phyloP scores from a whole-genome alignment of 805 yeast genomes.

The Jamesozyma spencerorum region DNA sequence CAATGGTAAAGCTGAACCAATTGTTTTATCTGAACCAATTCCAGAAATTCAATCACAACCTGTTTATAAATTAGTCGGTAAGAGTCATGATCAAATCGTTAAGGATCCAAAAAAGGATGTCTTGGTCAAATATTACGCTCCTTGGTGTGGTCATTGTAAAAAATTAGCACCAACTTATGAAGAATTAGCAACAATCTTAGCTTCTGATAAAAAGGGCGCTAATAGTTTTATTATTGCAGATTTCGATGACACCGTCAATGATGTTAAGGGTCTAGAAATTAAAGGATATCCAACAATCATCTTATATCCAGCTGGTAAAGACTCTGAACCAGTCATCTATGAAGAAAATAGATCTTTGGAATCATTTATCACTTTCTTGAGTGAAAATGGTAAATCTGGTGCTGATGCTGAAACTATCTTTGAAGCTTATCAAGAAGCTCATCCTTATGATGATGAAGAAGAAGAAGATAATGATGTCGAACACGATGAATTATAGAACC shows the following conservation, averaged over 20 bases:
- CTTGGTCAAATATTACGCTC: constrained; percentile 87
- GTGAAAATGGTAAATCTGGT: constrained; percentile 52
- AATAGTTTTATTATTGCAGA: constrained; percentile 67
- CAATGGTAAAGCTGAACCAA: constrained; percentile 59
- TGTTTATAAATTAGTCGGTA: constrained; percentile 71
- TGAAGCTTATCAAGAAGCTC: constrained; percentile 15
- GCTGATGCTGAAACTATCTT: constrained; percentile 44
- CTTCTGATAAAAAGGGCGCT: constrained; percentile 38
- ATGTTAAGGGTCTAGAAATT: constrained; percentile 63
- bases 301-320: constrained; percentile 81
- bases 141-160: constrained; percentile 98
- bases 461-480: constrained; percentile 15
- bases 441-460: constrained; percentile 13
- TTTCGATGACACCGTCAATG: constrained; percentile 85
- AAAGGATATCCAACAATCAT: constrained; percentile 90
- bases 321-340: constrained; percentile 55
- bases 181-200: constrained; percentile 67
- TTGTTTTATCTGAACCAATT: constrained; percentile 73
- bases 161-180: constrained; percentile 83
- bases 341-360: constrained; percentile 69
- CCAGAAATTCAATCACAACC: constrained; percentile 76
- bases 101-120: constrained; percentile 53
- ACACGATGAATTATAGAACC: constrained; percentile 31
- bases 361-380: constrained; percentile 59
- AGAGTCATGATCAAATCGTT: constrained; percentile 65